phyloP scores from a whole-genome alignment of 148 eudicot genomes.

The Rhododendron ovatum region DNA sequence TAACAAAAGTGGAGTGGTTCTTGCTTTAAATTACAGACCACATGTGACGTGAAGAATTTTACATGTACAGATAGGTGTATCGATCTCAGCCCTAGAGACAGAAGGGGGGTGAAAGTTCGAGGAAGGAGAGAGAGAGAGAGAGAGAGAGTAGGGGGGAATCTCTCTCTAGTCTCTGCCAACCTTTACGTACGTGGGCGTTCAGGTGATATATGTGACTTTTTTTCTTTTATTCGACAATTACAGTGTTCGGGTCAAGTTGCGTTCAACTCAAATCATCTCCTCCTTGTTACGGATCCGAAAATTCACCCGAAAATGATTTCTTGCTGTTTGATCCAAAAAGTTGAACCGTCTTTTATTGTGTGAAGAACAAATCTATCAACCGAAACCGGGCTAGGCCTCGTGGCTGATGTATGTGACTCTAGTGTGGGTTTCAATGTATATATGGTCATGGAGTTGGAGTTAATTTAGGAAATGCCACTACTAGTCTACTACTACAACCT shows the following conservation, averaged over 20 bases:
- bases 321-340: no score
- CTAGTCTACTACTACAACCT: no score
- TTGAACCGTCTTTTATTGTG: no score
- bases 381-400: no score
- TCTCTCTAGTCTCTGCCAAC: constrained; percentile 29
- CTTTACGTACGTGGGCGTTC: not conserved
- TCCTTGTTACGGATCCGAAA: accelerated
- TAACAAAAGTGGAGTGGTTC: not conserved
- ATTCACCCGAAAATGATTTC: no score
- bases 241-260: no score
- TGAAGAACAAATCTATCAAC: no score
- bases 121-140: constrained; percentile 5
- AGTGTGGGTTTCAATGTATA: no score
- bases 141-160: not conserved
- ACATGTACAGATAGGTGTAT: not conserved
- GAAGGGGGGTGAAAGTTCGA: constrained; percentile 2
- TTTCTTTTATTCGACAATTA: no score
- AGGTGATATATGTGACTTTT: no score
- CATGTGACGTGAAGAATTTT: not conserved
- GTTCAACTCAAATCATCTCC: no score
- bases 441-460: not conserved
- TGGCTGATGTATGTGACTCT: no score
- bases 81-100: not conserved
- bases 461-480: not conserved
- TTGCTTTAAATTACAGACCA: not conserved